Evolutionary conservation across 768 basidiomycete species (phyloP), one percentile per base, ranked within the genome.

Genomic region (Rickenella mellea): DNA sequence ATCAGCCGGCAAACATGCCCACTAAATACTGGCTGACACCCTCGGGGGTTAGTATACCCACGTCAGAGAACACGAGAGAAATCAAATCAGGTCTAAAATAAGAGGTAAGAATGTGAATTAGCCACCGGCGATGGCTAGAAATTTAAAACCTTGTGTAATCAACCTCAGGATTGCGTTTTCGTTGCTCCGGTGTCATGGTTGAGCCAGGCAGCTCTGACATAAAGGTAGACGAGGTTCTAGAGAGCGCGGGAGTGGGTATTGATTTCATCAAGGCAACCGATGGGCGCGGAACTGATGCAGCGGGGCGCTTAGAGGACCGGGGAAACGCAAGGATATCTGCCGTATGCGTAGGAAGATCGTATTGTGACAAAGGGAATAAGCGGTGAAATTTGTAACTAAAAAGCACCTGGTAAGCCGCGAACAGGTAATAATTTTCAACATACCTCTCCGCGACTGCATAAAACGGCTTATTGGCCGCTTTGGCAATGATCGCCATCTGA

Each of bases 381-480:
- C 94, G 83, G 59, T 94, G 87, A 62, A 97, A 97, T 68, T 98
- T 98, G 74, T 93, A 98, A 60, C 89, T 91, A 62, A 48, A 47
- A 48, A 49, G 45, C 42, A 25, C 33, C 27, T 4, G 22, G 40
- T 28, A 22, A 42, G 28, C 19, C 39, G 27, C 7, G 8, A 31
- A 2, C 15, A 7, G 27, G 15, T 24, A 40, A 20, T 32, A 22
- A 11, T 14, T 7, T 14, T 28, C 14, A 14, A 33, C 48, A 43
- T 46, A 83, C 84, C 88, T 91, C 66, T 93, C 91, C 22, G 91
- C 90, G 27, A 92, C 71, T 39, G 89, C 93, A 64, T 97, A 98
- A 60, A 98, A 92, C 4, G 96, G 94, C 60, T 94, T 96, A 55
- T 89, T 87, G 43, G 85, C 77, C 28, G 89, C 84, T 60, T 90